Evolutionary conservation across 2,329 filamentous ascomycete species (phyloP), one percentile per base, ranked within the genome.

Genomic region (Ophiosphaerella narmari): DNA sequence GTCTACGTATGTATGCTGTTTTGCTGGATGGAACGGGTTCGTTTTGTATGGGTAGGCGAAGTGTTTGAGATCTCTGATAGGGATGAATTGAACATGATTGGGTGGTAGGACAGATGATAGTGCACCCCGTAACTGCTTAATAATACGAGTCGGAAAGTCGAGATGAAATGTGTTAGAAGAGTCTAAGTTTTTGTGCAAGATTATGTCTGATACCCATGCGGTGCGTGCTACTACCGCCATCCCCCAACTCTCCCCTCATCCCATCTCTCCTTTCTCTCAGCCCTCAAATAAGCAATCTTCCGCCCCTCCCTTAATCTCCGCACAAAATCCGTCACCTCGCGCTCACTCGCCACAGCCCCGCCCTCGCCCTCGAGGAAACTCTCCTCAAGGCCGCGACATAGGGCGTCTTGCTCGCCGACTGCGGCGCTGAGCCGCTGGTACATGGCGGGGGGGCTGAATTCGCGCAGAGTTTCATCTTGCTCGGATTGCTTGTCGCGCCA

Each of bases 191-290:
- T 21, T 21, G 18, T 21, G 18, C 18, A 21, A 21, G 18, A 21
- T 5, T 21, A 21, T 21, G 18, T 21, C 18, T 21, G 18, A 5
- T 21, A 21, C 18, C 2, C 3, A 21, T 21, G 18, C 18, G 4
- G 3, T 5, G 11, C 26, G 11, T 4, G 11, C 26, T 29, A 7
- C 18, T 39, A 73, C 66, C 93, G 84, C 94, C 94, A 97, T 1
- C 94, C 94, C 9, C 93, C 93, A 31, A 97, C 93, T 60, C 93
- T 82, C 21, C 93, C 91, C 75, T 97, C 93, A 71, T 97, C 94
- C 94, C 94, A 97, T 63, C 94, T 82, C 65, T 91, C 89, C 74
- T 92, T 96, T 59, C 90, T 84, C 77, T 97, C 94, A 67, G 87
- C 86, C 50, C 94, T 82, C 46, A 92, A 78, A 67, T 94, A 95